phyloP scores from a whole-genome alignment of 2,329 filamentous ascomycete genomes.

The Catunica adiposa region DNA sequence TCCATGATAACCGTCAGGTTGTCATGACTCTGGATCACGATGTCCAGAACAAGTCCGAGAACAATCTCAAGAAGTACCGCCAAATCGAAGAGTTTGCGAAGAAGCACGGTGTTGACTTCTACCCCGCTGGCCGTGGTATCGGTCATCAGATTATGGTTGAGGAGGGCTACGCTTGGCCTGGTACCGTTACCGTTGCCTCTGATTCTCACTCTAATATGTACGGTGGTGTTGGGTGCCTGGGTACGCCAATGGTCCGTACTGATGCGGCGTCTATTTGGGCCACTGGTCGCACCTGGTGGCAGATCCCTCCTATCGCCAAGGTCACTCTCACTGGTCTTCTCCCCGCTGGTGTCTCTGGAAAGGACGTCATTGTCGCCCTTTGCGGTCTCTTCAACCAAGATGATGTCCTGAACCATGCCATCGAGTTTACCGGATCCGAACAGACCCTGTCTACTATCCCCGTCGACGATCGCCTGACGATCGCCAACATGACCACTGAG shows the following conservation, averaged over 20 bases:
- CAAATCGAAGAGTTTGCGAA: conserved; percentile 70
- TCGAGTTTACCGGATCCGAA: conserved; percentile 73
- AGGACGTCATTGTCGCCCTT: conserved; percentile 84
- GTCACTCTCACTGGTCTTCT: conserved; percentile 61
- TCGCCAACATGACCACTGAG: conserved; percentile 68
- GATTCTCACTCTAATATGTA: conserved; percentile 73
- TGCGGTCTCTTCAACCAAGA: conserved; percentile 74
- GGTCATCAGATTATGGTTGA: conserved; percentile 89
- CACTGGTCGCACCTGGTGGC: conserved; percentile 72
- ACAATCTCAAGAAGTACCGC: conserved; percentile 67
- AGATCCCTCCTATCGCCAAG: conserved; percentile 69
- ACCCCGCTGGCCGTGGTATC: conserved; percentile 61
- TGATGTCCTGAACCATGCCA: conserved; percentile 77
- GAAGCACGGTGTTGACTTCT: conserved; percentile 62
- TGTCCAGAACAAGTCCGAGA: conserved; percentile 63
- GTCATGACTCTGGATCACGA: conserved; percentile 67
- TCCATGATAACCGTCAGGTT: conserved; percentile 36
- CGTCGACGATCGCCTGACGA: conserved; percentile 57
- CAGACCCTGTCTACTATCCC: conserved; percentile 58
- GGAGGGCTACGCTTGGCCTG: conserved; percentile 69
- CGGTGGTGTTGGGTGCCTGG: conserved; percentile 59
- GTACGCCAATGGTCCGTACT: conserved; percentile 69
- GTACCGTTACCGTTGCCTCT: conserved; percentile 63
- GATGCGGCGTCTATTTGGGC: conserved; percentile 79
- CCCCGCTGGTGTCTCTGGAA: conserved; percentile 69